These are phyloP conservation scores for Stachybotrys chlorohalonatus DNA, from an alignment of 2,329 filamentous ascomycete genomes.

Conservation along the genomic window DNA sequence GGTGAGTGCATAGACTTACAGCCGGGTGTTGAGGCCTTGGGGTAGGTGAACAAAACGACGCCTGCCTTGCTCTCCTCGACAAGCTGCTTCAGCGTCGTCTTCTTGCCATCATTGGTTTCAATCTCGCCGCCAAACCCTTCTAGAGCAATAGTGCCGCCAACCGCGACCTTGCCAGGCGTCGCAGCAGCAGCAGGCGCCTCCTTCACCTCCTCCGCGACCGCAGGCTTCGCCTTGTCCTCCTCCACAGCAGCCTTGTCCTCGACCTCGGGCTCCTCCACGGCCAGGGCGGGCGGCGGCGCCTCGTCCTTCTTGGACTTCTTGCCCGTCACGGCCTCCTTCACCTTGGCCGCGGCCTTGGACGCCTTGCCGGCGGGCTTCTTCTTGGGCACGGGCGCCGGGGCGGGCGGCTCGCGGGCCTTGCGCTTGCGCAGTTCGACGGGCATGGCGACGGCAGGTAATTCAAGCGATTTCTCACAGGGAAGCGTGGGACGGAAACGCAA, in stretches of 20 bases:
- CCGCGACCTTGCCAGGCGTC: slow-evolving; percentile 29
- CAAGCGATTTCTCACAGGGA: background rate
- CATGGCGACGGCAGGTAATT: slow-evolving; percentile 27
- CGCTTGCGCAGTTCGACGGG: slow-evolving; percentile 52
- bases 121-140: slow-evolving; percentile 61
- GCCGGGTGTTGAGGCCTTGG: slow-evolving; percentile 86
- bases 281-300: background rate
- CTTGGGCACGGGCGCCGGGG: slow-evolving; percentile 32
- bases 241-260: slow-evolving; percentile 12
- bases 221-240: slow-evolving; percentile 10
- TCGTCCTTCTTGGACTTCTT: slow-evolving; percentile 16
- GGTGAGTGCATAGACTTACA: slow-evolving; percentile 51
- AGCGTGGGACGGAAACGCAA: no score
- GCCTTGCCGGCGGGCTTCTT: slow-evolving; percentile 24
- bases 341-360: slow-evolving; percentile 26
- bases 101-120: slow-evolving; percentile 74
- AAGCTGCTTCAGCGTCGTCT: slow-evolving; percentile 71
- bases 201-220: slow-evolving; percentile 16
- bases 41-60: slow-evolving; percentile 91
- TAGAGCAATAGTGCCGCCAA: slow-evolving; percentile 47
- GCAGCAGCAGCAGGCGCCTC: slow-evolving; percentile 11
- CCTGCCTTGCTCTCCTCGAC: slow-evolving; percentile 76
- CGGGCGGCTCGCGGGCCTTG: slow-evolving; percentile 42
- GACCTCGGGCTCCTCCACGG: slow-evolving; percentile 23
- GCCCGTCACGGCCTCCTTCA: slow-evolving; percentile 20